These are phyloP conservation scores for Triticum monococcum DNA, from an alignment of 176 grass and related monocot genomes.

Conservation along the genomic window DNA sequence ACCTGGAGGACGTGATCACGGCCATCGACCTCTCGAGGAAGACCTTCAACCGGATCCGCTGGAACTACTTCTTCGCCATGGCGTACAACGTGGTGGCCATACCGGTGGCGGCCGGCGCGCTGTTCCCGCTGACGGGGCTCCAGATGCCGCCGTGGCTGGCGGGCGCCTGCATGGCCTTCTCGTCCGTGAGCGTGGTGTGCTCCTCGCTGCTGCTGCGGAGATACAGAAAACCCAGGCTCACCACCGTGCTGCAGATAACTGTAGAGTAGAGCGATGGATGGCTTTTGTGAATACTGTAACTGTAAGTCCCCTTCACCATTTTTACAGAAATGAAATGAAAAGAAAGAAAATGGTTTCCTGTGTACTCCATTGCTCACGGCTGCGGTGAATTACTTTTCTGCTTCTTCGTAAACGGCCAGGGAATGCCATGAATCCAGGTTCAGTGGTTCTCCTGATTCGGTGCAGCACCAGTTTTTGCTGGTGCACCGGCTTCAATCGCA, in stretches of 20 bases:
- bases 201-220: constrained; percentile 85
- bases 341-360: neutral
- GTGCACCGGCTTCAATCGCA: too few species aligned
- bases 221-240: constrained; percentile 89
- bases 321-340: constrained; percentile 38
- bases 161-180: constrained; percentile 94
- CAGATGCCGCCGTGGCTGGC: constrained; percentile 98
- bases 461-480: too few species aligned
- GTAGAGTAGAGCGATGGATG: constrained; percentile 57
- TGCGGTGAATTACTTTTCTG: neutral
- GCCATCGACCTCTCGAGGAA: constrained; percentile 94
- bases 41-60: constrained; percentile 90
- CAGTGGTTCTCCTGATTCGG: too few species aligned
- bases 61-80: constrained; percentile 98
- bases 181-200: constrained; percentile 83
- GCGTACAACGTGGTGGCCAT: constrained; percentile 84
- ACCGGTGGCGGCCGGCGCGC: constrained; percentile 69
- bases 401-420: too few species aligned
- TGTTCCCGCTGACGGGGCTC: constrained; percentile 75
- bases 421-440: too few species aligned
- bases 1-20: constrained; percentile 91
- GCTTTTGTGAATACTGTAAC: constrained; percentile 21
- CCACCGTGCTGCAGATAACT: constrained; percentile 93
- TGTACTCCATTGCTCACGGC: neutral
- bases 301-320: constrained; percentile 22